Conservation (phyloP, 78 protist genomes). For the Guillardia theta region DNA sequence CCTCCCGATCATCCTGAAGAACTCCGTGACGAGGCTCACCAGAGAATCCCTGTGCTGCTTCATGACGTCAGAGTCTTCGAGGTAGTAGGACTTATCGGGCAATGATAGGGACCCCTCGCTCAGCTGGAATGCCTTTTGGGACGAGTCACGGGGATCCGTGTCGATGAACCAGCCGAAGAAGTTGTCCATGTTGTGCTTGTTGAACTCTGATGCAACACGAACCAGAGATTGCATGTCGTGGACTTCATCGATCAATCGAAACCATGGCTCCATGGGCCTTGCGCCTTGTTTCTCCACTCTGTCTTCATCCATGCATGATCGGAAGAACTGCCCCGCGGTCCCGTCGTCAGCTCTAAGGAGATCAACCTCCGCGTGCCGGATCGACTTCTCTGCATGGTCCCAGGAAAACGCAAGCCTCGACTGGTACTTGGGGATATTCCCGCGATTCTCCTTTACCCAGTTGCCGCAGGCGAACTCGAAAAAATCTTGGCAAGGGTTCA, state of each 20-base stretch:
- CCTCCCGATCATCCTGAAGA: not conserved
- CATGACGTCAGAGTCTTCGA: not conserved
- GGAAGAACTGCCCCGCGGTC: not conserved
- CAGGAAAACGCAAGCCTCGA: not conserved
- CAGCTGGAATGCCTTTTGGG: not conserved
- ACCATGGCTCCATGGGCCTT: not conserved
- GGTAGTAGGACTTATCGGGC: not conserved
- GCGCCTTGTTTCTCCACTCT: not conserved
- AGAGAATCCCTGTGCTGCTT: not conserved
- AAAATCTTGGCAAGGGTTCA: constrained; percentile 16
- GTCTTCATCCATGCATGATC: not conserved
- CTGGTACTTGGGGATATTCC: not conserved
- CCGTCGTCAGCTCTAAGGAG: not conserved
- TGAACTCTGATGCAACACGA: not conserved
- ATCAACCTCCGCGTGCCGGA: not conserved
- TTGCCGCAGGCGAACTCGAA: not conserved
- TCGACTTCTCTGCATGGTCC: not conserved
- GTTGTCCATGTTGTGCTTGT: not conserved
- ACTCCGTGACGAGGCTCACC: no score
- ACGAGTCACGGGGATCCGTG: not conserved
- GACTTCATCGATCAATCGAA: not conserved
- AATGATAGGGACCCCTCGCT: not conserved
- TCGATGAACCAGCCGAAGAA: not conserved
- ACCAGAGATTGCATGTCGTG: not conserved
- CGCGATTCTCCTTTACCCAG: not conserved